phyloP scores from a whole-genome alignment of 2,329 filamentous ascomycete species.

The Sclerotinia borealis region DNA sequence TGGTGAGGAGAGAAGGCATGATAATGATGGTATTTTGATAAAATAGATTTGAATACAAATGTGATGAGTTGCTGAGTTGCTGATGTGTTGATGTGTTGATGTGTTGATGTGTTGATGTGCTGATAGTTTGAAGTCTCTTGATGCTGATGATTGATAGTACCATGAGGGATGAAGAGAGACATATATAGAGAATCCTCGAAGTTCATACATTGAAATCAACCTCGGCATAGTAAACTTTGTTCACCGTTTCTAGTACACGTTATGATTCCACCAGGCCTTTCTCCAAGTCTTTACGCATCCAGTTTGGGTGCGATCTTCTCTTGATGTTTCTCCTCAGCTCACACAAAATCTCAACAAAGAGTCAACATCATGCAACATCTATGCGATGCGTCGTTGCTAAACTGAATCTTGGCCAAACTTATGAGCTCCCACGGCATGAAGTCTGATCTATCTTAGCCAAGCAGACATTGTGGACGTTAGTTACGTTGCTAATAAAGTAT shows the following conservation, averaged over 20 bases:
- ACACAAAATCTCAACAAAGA: background rate
- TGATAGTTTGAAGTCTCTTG: background rate
- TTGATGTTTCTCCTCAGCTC: background rate
- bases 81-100: background rate
- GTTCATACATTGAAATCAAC: background rate
- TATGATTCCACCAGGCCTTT: background rate
- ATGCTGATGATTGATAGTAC: background rate
- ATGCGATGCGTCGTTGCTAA: background rate
- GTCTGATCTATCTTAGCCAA: background rate
- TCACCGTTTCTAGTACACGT: no score
- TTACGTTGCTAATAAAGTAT: no score
- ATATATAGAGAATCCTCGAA: background rate
- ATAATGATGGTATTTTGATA: background rate
- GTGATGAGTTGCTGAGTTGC: background rate
- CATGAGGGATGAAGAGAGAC: background rate
- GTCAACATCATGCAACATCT: background rate
- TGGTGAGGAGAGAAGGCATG: background rate
- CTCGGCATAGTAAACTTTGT: no score
- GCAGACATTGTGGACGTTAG: background rate
- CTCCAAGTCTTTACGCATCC: background rate
- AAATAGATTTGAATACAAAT: background rate
- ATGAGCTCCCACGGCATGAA: no score
- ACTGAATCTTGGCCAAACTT: background rate
- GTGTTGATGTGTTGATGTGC: background rate
- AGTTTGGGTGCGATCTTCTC: background rate